These are phyloP conservation scores for Picea glauca DNA, from an alignment of 75 land plant species.

Conservation along the genomic window DNA sequence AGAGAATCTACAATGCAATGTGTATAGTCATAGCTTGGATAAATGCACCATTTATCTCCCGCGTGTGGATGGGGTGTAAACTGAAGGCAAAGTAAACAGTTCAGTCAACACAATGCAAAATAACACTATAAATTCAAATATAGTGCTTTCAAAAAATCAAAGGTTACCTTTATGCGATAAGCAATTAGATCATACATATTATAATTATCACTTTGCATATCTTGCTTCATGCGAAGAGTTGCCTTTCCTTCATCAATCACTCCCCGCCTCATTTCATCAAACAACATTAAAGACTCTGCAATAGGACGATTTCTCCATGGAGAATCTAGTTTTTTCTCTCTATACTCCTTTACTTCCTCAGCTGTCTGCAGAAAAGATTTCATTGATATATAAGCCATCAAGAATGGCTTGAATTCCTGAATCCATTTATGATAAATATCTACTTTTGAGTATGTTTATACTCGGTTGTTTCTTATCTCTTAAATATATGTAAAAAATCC, in stretches of 20 bases:
- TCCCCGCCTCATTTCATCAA: constrained; percentile 89
- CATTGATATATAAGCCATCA: not conserved
- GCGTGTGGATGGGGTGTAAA: constrained; percentile 93
- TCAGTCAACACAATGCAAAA: constrained; percentile 5
- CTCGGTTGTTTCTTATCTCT: not conserved
- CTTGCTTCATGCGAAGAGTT: constrained; percentile 94
- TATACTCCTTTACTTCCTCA: constrained; percentile 87
- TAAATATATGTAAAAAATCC: not conserved
- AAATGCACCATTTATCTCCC: constrained; percentile 98
- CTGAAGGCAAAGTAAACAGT: constrained; percentile 25
- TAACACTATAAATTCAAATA: constrained; percentile 3
- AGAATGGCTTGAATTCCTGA: not conserved
- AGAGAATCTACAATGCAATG: constrained; percentile 98
- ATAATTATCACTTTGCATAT: constrained; percentile 95
- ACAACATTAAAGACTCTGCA: constrained; percentile 81
- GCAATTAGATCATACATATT: constrained; percentile 99
- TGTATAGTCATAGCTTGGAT: constrained; percentile 98
- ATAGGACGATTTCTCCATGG: constrained; percentile 99
- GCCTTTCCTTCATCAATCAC: constrained; percentile 94
- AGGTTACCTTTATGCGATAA: constrained; percentile 86
- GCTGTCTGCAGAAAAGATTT: constrained; percentile 52
- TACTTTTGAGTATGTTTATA: not conserved
- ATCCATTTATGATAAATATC: not conserved
- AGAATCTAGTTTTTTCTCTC: constrained; percentile 89
- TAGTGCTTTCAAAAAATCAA: not conserved